Evolutionary conservation across 257 asterid genomes (phyloP).

Genomic region (Przewalskia tangutica): DNA sequence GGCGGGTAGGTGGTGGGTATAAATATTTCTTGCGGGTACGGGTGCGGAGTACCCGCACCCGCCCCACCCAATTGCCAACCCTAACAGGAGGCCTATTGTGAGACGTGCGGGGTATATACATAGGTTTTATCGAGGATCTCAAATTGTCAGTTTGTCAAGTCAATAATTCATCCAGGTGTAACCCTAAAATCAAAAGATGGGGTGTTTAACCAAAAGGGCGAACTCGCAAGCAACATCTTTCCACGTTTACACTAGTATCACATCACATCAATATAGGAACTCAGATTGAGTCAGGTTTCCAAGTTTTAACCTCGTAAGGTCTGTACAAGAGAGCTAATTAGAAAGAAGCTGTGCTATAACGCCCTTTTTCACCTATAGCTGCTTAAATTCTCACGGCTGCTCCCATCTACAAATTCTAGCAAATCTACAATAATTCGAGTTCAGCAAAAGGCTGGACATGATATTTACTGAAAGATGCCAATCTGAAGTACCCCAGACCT

Average conservation of each 20-base stretch:
- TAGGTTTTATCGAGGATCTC: not conserved
- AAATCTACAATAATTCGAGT: not conserved
- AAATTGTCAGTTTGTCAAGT: not conserved
- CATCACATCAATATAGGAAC: not conserved
- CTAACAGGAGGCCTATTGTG: not conserved
- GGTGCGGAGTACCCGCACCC: too few species aligned
- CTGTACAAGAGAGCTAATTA: not conserved
- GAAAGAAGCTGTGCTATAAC: not conserved
- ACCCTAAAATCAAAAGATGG: not conserved
- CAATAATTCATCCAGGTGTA: not conserved
- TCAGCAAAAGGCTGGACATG: not conserved
- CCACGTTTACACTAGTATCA: not conserved
- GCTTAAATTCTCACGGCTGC: not conserved
- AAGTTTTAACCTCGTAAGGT: not conserved
- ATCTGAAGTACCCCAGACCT: not conserved
- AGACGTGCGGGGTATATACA: not conserved
- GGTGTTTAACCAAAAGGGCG: not conserved
- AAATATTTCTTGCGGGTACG: too few species aligned
- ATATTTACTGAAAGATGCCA: not conserved
- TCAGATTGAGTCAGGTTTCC: not conserved
- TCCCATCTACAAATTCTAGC: not conserved
- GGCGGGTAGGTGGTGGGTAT: too few species aligned
- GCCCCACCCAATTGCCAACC: too few species aligned
- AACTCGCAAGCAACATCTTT: not conserved
- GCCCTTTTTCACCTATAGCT: not conserved